phyloP scores from a whole-genome alignment of 2,329 filamentous ascomycete species.

The Elsinoe batatas region DNA sequence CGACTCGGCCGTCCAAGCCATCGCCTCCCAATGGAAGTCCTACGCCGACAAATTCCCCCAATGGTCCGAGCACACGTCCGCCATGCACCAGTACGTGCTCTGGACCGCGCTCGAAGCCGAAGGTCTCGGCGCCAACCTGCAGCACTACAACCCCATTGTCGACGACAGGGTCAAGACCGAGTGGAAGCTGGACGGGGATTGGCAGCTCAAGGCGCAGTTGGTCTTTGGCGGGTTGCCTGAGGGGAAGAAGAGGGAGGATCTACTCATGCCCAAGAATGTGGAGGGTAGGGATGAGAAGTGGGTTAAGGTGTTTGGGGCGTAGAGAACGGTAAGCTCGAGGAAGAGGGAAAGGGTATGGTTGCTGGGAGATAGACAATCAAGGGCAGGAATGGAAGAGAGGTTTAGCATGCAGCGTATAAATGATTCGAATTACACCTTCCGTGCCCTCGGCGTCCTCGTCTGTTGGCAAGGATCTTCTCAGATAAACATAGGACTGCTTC shows the following conservation, averaged over 20 bases:
- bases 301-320: slow-evolving; percentile 13
- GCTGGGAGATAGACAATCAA: background rate
- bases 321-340: background rate
- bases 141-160: slow-evolving; percentile 87
- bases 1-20: slow-evolving; percentile 51
- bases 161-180: slow-evolving; percentile 58
- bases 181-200: slow-evolving; percentile 62
- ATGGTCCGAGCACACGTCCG: slow-evolving; percentile 68
- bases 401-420: slow-evolving; percentile 4
- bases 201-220: slow-evolving; percentile 72
- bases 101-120: slow-evolving; percentile 79
- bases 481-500: slow-evolving; percentile 1
- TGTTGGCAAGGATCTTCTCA: background rate
- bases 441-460: background rate
- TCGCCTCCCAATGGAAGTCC: slow-evolving; percentile 58
- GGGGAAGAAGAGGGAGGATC: slow-evolving; percentile 33
- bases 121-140: slow-evolving; percentile 77
- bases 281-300: slow-evolving; percentile 15
- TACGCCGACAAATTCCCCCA: slow-evolving; percentile 72
- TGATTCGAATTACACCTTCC: background rate
- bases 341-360: background rate
- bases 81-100: slow-evolving; percentile 70
- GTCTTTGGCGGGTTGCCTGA: slow-evolving; percentile 50
- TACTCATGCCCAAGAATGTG: slow-evolving; percentile 10
- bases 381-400: background rate